Evolutionary conservation across 2,329 filamentous ascomycete genomes (phyloP), one percentile per base, ranked within the genome.

Genomic region (Colletotrichum endophyticum): DNA sequence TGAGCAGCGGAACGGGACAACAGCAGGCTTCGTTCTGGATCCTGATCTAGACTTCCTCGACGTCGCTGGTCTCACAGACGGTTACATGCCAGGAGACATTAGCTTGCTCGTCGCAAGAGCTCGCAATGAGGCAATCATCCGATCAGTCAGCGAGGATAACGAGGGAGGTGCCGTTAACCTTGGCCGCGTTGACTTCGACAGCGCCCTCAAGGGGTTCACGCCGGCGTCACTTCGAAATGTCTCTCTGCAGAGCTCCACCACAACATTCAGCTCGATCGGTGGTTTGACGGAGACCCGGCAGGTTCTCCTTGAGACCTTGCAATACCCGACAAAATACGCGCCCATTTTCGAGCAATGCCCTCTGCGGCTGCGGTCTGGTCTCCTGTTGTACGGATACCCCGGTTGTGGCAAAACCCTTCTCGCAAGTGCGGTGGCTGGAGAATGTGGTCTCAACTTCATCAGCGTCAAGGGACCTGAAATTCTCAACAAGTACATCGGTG

Each of bases 361-460:
- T 6, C 91, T 99, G 1, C 94, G 97, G n/a, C 89, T 99, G 6
- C 95, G 97, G 13, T 99, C 96, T 9, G 97, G 97, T 70, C 90
- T 99, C 3, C 89, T 99, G 5, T 90, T 99, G 0, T 99, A 99
- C 83, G 97, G 97, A 32, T 99, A 95, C 81, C 97, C 97, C 0
- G 97, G 97, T 4, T 99, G 97, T 82, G 98, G 98, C 77, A 99
- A 99, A 86, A 99, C 97, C 0, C 90, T 99, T 11, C 92, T 99
- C 12, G 97, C 98, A 25, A 98, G 95, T 74, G 97, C 97, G 1
- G 96, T 99, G n/a, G 97, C 98, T 15, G 96, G 96, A 72, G 97
- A 99, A 86, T 99, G 96, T 82, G 96, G 96, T 0, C 92, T 99
- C 77, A 99, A 99, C 85, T 99, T 99, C 85, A 99, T 99, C 85